Evolutionary conservation across 805 yeast genomes (phyloP).

Genomic region (Metschnikowia picachoensis): DNA sequence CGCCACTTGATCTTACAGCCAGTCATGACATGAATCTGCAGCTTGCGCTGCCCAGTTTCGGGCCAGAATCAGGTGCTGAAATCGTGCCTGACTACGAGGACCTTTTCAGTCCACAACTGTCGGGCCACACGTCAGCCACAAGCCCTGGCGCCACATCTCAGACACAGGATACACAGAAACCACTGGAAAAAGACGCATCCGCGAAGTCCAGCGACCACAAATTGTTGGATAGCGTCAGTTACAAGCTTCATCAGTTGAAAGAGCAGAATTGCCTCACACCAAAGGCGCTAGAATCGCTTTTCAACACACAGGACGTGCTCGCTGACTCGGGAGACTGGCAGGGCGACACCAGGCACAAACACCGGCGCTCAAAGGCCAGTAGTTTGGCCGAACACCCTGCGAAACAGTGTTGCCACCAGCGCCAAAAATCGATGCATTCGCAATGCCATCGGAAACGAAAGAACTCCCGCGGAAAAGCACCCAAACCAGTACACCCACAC

Average conservation of each 20-base stretch:
- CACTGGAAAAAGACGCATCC: not conserved
- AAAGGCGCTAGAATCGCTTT: conserved; percentile 25
- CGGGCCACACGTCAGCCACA: conserved; percentile 9
- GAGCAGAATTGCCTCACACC: conserved; percentile 21
- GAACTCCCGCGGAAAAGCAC: conserved; percentile 47
- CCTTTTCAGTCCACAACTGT: conserved; percentile 9
- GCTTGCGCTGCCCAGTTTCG: conserved; percentile 6
- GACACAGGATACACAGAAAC: not conserved
- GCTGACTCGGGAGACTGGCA: conserved; percentile 15
- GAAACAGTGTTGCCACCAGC: not conserved
- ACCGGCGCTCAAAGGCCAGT: conserved; percentile 1
- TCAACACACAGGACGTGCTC: conserved; percentile 28
- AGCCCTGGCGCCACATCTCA: conserved; percentile 7
- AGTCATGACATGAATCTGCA: conserved; percentile 1
- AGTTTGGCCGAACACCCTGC: not conserved
- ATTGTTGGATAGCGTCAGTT: conserved; percentile 17
- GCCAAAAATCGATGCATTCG: conserved; percentile 6
- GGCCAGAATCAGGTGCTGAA: conserved; percentile 1
- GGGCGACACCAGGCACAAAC: conserved; percentile 1
- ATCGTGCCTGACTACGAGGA: conserved; percentile 10
- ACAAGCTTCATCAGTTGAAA: conserved; percentile 17
- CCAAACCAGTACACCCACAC: conserved; percentile 1
- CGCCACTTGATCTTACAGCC: conserved; percentile 4
- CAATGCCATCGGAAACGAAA: conserved; percentile 3
- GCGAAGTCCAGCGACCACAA: not conserved